Evolutionary conservation across 176 grass and related monocot species (phyloP).

Genomic region (Lolium multiflorum): DNA sequence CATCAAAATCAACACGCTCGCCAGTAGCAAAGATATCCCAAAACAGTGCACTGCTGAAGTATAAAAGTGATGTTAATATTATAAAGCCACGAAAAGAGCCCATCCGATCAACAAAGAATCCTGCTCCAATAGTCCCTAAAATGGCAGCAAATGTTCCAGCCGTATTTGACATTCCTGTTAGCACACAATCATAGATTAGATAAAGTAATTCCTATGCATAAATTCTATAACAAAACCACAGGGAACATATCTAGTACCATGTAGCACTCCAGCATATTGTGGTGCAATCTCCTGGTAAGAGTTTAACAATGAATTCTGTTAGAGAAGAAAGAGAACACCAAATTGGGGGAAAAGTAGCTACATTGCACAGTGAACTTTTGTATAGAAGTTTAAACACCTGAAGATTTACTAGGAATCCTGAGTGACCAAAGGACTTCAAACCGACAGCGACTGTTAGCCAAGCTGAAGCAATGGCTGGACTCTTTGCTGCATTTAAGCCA

Average conservation of each 20-base stretch:
- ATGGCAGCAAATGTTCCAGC: constrained; percentile 93
- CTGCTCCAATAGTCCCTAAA: constrained; percentile 92
- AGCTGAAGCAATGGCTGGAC: constrained; percentile 72
- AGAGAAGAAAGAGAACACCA: constrained; percentile 23
- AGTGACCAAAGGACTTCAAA: constrained; percentile 94
- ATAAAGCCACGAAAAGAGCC: constrained; percentile 95
- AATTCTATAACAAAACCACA: constrained; percentile 16
- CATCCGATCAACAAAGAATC: constrained; percentile 94
- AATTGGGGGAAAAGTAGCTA: constrained; percentile 2
- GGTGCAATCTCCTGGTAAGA: constrained; percentile 86
- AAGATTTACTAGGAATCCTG: constrained; percentile 96
- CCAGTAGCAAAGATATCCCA: constrained; percentile 96
- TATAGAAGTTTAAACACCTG: constrained; percentile 59
- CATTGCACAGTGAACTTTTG: constrained; percentile 14
- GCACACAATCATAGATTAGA: constrained; percentile 30
- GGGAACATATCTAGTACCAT: constrained; percentile 60
- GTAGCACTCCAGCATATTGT: constrained; percentile 90
- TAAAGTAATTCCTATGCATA: not conserved
- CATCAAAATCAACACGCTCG: constrained; percentile 81
- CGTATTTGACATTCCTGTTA: constrained; percentile 94
- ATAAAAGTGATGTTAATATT: constrained; percentile 77
- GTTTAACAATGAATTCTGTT: constrained; percentile 31
- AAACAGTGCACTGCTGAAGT: constrained; percentile 84
- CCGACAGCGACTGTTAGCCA: constrained; percentile 94
- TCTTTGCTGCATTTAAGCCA: constrained; percentile 85